Evolutionary conservation across 768 basidiomycete genomes (phyloP), one percentile per base, ranked within the genome.

Genomic region (Phylloporus sp.): DNA sequence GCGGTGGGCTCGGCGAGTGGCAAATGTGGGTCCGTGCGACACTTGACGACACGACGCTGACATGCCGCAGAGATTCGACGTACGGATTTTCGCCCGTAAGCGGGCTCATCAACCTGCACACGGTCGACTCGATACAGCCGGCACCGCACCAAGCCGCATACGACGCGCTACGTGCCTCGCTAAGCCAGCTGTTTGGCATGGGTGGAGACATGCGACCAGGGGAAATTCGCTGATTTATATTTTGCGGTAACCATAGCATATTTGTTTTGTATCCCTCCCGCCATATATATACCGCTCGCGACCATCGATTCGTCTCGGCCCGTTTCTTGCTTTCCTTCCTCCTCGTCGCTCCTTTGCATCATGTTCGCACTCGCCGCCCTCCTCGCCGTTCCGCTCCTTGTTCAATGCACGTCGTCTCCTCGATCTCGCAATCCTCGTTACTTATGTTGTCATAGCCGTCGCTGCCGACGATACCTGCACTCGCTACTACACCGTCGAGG

Each of bases 61-160:
- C 5, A 20, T 0, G 6, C 28, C 15, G 7, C 62, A 87, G 86
- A 32, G 73, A 79, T 57, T 86, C 80, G 40, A 86, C 82, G 22
- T 90, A 91, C 63, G 69, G 70, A 1, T 89, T 90, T 62, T 87
- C 86, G 3, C 83, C 85, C 0, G 42, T 66, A 20, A 77, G 77
- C 1, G 88, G 84, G 6, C 73, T 81, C 33, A 80, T 91, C 44
- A 65, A 79, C 38, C 55, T 71, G 38, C 88, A 91, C 58, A 70
- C 70, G 38, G 70, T 91, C 39, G 78, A 90, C 59, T 82, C 82
- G n/a, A 89, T 90, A 38, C 76, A 81, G 36, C 88, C 88, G 0
- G 81, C 82, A 1, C 88, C 88, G 4, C 84, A 86, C 57, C 72
- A 79, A 39, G 76, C 81, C 0, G 82, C 82, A 3, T 87, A 82